phyloP scores from a whole-genome alignment of 306 rosid species.

The Glycyrrhiza uralensis region DNA sequence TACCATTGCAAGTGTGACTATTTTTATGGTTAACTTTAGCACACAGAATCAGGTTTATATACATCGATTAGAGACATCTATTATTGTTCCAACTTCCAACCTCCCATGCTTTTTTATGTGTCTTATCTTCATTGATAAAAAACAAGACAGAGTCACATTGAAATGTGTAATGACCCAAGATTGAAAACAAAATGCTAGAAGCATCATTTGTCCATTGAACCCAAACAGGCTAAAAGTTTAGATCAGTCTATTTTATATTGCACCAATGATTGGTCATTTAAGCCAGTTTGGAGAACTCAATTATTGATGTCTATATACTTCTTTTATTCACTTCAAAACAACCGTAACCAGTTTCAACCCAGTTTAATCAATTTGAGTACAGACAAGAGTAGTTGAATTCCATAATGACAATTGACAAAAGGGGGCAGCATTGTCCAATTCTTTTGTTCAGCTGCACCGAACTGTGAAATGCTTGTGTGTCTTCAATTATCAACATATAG shows the following conservation, averaged over 20 bases:
- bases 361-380: constrained; percentile 14
- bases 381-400: constrained; percentile 30
- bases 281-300: constrained; percentile 34
- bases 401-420: constrained; percentile 3
- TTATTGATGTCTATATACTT: constrained; percentile 25
- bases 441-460: constrained; percentile 13
- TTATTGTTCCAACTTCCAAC: constrained; percentile 25
- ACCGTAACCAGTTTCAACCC: not conserved
- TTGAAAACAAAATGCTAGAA: constrained; percentile 19
- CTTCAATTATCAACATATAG: constrained; percentile 22
- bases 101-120: not conserved
- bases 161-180: constrained; percentile 28
- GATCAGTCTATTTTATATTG: constrained; percentile 27
- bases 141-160: constrained; percentile 22
- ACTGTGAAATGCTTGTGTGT: not conserved
- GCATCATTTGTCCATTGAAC: constrained; percentile 29
- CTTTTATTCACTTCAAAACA: not conserved
- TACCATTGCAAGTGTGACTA: not conserved
- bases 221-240: not conserved
- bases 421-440: not conserved
- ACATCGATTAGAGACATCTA: constrained; percentile 4
- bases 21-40: constrained; percentile 1
- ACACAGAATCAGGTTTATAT: constrained; percentile 20
- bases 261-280: constrained; percentile 30
- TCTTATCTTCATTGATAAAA: not conserved